Percentiles rank a stretch among this genome's conserved stretches.
These are phyloP conservation scores for Melastoma candidum DNA, from an alignment of 441 rosid species.

Conservation along the genomic window DNA sequence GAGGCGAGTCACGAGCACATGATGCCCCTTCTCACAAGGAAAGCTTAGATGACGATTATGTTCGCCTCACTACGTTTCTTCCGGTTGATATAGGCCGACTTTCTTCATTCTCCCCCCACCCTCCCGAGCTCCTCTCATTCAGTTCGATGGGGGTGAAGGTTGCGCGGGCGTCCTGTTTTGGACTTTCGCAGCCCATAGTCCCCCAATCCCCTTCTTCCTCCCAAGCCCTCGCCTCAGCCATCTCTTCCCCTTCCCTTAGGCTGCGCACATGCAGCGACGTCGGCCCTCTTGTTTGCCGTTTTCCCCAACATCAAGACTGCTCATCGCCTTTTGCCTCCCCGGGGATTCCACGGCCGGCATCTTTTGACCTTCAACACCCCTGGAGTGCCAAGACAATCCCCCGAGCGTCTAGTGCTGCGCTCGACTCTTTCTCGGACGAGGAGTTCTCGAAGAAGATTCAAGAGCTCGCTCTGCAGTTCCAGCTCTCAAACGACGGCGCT, in stretches of 20 bases:
- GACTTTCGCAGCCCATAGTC: not conserved
- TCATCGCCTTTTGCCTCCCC: not conserved
- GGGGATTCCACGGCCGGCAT: not conserved
- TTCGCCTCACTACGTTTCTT: no score
- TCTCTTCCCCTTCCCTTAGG: not conserved
- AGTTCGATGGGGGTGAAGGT: no score
- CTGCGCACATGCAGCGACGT: not conserved
- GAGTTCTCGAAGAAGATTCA: conserved; percentile 25
- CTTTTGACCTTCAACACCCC: not conserved
- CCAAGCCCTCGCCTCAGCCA: conserved; percentile 5
- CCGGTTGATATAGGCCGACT: no score
- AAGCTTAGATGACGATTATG: no score
- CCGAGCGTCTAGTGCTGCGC: conserved; percentile 28
- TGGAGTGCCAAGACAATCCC: conserved; percentile 9
- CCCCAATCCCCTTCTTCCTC: conserved; percentile 1
- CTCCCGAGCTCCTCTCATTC: no score
- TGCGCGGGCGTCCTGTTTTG: no score
- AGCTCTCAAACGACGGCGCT: conserved; percentile 14
- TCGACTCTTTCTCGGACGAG: conserved; percentile 29
- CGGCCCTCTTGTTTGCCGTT: not conserved
- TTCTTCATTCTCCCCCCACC: no score
- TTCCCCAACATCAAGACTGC: no score
- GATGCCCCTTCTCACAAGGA: no score
- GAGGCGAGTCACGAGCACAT: no score
- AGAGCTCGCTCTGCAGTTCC: conserved; percentile 23